phyloP scores from a whole-genome alignment of 164 flowering plant genomes.

The Dillenia turbinata region DNA sequence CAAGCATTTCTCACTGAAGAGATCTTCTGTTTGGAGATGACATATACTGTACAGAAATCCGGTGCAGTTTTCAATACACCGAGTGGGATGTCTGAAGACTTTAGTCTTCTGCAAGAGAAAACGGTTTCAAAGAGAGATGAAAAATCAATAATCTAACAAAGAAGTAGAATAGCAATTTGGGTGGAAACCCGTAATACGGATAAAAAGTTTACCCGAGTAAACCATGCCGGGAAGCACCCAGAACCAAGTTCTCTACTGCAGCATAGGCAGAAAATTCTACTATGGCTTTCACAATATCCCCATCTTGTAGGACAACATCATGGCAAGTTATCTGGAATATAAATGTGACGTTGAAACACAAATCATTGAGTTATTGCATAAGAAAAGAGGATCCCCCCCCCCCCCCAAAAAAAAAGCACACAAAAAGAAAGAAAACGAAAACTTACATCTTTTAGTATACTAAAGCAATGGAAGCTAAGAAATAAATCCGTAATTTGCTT shows the following conservation, averaged over 20 bases:
- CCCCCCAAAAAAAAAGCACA: background rate
- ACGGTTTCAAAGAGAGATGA: background rate
- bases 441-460: conserved; percentile 54
- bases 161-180: background rate
- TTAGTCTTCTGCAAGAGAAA: conserved; percentile 44
- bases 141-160: background rate
- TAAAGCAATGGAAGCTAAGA: conserved; percentile 48
- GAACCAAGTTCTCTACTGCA: conserved; percentile 55
- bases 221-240: conserved; percentile 50
- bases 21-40: conserved; percentile 65
- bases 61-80: conserved; percentile 56
- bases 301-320: conserved; percentile 53
- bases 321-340: conserved; percentile 48
- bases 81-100: conserved; percentile 32
- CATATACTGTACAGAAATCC: conserved; percentile 70
- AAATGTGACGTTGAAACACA: background rate
- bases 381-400: too few relatives aligned
- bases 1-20: conserved; percentile 42
- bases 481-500: conserved; percentile 34
- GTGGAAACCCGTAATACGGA: background rate
- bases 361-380: background rate
- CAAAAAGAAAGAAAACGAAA: background rate
- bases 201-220: conserved; percentile 42
- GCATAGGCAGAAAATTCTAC: conserved; percentile 52
- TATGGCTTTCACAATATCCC: conserved; percentile 50